Percentiles rank a stretch among this genome's conserved stretches.
phyloP scores from a whole-genome alignment of 306 rosid species.

The Astragalus membranaceus region DNA sequence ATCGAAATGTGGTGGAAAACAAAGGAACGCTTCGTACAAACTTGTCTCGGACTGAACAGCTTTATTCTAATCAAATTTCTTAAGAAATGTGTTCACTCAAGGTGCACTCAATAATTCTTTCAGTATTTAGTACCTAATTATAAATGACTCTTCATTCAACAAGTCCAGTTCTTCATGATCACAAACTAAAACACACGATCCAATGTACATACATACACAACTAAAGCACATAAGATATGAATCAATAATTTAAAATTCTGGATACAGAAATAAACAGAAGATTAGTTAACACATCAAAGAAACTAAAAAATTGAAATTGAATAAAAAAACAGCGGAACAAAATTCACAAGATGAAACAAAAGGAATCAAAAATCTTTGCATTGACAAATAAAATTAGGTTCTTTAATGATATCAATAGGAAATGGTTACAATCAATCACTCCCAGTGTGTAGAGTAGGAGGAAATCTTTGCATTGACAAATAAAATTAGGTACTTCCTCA shows the following conservation, averaged over 20 bases:
- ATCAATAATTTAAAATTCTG: neutral
- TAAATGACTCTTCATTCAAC: too few relatives aligned
- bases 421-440: too few relatives aligned
- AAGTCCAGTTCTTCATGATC: neutral
- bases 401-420: too few relatives aligned
- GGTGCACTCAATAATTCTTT: too few relatives aligned
- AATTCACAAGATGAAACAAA: neutral
- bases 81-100: too few relatives aligned
- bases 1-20: too few relatives aligned
- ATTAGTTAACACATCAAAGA: neutral
- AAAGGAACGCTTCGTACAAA: too few relatives aligned
- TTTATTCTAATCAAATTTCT: too few relatives aligned
- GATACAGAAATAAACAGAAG: neutral
- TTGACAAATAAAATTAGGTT: neutral
- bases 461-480: too few relatives aligned
- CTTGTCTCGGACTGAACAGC: too few relatives aligned
- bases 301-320: neutral
- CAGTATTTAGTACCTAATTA: too few relatives aligned
- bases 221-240: neutral
- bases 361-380: neutral
- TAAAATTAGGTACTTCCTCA: slow-evolving; percentile 40
- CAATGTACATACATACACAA: neutral
- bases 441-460: too few relatives aligned
- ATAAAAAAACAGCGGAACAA: neutral
- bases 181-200: neutral